A percentile compares a stretch with the other conserved stretches of the same genome.
Evolutionary conservation across 1,284 basidiomycete species (phyloP).

Genomic region (Papiliotrema flavescens): DNA sequence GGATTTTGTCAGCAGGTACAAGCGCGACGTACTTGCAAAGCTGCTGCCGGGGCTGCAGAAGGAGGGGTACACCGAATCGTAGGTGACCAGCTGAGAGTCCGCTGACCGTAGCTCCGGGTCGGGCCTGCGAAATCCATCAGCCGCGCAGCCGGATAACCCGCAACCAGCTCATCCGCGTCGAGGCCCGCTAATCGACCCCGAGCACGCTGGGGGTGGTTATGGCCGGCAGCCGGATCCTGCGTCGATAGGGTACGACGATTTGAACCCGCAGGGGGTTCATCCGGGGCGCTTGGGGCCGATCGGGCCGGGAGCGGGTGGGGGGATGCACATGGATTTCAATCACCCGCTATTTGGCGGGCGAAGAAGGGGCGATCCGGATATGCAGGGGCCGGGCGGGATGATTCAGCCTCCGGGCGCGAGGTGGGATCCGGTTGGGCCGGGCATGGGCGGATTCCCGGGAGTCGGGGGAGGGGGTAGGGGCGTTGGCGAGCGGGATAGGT

Average conservation of each 20-base stretch:
- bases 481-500: constrained; percentile 35
- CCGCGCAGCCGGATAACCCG: constrained; percentile 12
- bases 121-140: constrained; percentile 24
- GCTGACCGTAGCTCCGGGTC: constrained; percentile 12
- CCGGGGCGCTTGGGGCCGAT: constrained; percentile 25
- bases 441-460: constrained; percentile 27
- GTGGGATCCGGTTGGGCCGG: constrained; percentile 55
- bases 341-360: constrained; percentile 53
- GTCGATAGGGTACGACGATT: constrained; percentile 52
- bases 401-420: constrained; percentile 52
- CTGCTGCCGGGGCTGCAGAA: constrained; percentile 49
- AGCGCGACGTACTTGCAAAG: constrained; percentile 45
- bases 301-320: constrained; percentile 43
- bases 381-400: constrained; percentile 34
- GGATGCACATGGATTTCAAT: constrained; percentile 55
- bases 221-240: constrained; percentile 29
- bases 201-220: constrained; percentile 24
- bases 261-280: constrained; percentile 51
- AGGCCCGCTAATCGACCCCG: constrained; percentile 20
- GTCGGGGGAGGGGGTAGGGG: constrained; percentile 36
- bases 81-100: constrained; percentile 9
- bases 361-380: constrained; percentile 5
- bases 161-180: constrained; percentile 20
- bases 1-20: constrained; percentile 47
- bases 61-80: constrained; percentile 45